Conservation (phyloP, 768 basidiomycete species). For the Boletus sp. region DNA sequence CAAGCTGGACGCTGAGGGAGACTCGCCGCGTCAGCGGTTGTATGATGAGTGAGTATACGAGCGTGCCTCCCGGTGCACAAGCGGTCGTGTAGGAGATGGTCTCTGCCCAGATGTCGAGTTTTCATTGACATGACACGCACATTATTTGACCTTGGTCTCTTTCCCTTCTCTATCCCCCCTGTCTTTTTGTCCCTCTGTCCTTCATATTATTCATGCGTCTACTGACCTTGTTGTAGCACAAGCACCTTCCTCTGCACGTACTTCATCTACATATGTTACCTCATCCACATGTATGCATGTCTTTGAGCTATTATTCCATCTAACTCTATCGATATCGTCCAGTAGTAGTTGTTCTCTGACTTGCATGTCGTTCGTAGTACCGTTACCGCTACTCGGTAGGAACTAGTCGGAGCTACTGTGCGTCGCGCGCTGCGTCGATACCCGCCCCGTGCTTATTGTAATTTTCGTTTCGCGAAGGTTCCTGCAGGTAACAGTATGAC, state of each 20-base stretch:
- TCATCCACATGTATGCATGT: conserved; percentile 7
- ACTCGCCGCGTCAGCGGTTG: conserved; percentile 11
- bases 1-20: conserved; percentile 34
- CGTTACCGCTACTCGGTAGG: background rate
- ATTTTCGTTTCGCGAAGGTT: background rate
- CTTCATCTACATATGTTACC: conserved; percentile 7
- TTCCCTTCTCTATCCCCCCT: background rate
- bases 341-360: background rate
- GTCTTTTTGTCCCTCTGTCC: background rate
- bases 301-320: background rate
- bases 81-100: background rate
- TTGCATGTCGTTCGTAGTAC: background rate
- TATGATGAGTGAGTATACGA: conserved; percentile 4
- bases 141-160: background rate
- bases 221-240: conserved; percentile 13
- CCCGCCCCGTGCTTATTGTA: background rate
- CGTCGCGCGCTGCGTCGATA: background rate
- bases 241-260: conserved; percentile 7
- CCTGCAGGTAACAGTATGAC: too few species aligned
- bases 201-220: background rate
- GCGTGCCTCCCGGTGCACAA: background rate
- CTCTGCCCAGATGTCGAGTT: background rate
- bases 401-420: background rate
- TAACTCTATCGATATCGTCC: background rate
- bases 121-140: background rate